Evolutionary conservation across 2,329 filamentous ascomycete species (phyloP).

Genomic region (Elsinoe ampelina): DNA sequence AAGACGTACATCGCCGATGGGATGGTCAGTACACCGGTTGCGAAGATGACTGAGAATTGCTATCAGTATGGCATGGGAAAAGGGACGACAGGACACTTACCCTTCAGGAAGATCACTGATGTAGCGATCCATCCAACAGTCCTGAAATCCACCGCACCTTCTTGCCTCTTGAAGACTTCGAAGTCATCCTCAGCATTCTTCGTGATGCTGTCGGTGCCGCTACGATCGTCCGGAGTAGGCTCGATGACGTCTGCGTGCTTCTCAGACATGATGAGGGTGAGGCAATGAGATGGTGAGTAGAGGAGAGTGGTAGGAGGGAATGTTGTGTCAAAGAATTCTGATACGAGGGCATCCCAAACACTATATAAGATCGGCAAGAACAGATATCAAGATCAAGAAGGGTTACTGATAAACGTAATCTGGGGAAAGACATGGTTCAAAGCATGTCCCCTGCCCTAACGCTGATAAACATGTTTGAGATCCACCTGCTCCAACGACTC

Average conservation of each 20-base stretch:
- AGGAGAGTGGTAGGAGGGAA: background rate
- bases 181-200: slow-evolving; percentile 24
- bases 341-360: background rate
- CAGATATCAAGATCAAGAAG: background rate
- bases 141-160: slow-evolving; percentile 43
- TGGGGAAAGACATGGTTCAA: background rate
- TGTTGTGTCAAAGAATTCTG: background rate
- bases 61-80: too few relatives aligned
- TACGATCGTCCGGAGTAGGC: slow-evolving; percentile 5
- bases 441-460: background rate
- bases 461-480: slow-evolving; percentile 4
- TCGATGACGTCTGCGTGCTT: slow-evolving; percentile 3
- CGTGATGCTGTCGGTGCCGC: background rate
- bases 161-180: slow-evolving; percentile 43
- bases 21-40: slow-evolving; percentile 43
- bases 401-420: slow-evolving; percentile 1
- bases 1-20: slow-evolving; percentile 40
- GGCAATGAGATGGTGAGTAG: background rate
- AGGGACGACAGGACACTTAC: too few relatives aligned
- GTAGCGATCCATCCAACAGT: slow-evolving; percentile 46
- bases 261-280: background rate
- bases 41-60: slow-evolving; percentile 43
- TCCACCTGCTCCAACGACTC: background rate
- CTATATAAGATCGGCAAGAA: background rate
- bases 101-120: slow-evolving; percentile 44